Evolutionary conservation across 305 asterid species (phyloP).

Genomic region (Plantago coronopus): DNA sequence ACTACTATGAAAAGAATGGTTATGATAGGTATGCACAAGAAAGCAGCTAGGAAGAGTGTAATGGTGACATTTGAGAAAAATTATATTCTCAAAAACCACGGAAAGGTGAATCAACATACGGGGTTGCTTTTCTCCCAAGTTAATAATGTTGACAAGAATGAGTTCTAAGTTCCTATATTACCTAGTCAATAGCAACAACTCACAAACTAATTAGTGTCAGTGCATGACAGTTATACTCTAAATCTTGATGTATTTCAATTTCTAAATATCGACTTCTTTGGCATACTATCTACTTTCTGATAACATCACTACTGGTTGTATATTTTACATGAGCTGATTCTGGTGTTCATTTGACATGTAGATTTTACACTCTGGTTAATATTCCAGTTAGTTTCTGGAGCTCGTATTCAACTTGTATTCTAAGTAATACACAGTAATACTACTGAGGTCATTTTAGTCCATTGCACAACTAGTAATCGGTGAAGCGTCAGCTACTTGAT

Average conservation of each 20-base stretch:
- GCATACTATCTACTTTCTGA: background rate
- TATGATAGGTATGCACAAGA: background rate
- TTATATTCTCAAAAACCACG: background rate
- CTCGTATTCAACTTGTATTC: background rate
- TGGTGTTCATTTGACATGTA: too few relatives aligned
- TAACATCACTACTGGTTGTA: background rate
- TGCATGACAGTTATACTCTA: background rate
- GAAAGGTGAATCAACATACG: background rate
- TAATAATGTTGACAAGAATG: background rate
- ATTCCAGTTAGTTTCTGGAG: background rate
- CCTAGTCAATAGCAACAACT: background rate
- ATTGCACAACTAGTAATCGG: too few relatives aligned
- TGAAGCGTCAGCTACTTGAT: too few relatives aligned
- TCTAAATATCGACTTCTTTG: background rate
- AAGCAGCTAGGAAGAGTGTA: background rate
- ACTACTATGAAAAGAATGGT: background rate
- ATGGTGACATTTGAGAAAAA: background rate
- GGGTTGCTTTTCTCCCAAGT: slow-evolving; percentile 1
- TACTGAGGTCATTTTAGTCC: background rate
- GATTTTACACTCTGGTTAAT: background rate
- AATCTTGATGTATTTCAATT: background rate
- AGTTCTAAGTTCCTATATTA: slow-evolving; percentile 6
- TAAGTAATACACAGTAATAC: background rate
- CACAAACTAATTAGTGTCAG: background rate
- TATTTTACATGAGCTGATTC: too few relatives aligned